Evolutionary conservation across 2,329 filamentous ascomycete species (phyloP).

Genomic region (Penicillium sp.): DNA sequence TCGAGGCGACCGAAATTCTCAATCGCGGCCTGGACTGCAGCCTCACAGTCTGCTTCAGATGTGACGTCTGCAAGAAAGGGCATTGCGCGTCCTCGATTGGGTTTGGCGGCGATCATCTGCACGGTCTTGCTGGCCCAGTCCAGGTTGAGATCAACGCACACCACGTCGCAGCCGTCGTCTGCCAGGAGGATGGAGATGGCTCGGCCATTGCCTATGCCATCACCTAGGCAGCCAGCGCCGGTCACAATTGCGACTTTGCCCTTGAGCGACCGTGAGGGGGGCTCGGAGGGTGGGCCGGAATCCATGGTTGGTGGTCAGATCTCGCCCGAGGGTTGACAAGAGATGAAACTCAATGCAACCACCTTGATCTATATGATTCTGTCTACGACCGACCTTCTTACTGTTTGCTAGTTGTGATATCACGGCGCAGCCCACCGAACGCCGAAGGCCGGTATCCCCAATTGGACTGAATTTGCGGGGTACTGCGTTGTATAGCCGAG

Average conservation of each 20-base stretch:
- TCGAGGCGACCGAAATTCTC: conserved; percentile 58
- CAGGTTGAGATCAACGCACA: conserved; percentile 60
- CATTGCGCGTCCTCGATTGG: conserved; percentile 38
- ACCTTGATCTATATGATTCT: background rate
- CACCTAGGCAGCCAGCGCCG: conserved; percentile 58
- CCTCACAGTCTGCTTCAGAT: conserved; percentile 53
- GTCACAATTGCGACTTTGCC: conserved; percentile 54
- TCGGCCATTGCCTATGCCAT: conserved; percentile 65
- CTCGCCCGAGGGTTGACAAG: background rate
- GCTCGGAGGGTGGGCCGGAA: conserved; percentile 18
- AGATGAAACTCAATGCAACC: background rate
- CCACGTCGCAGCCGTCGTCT: conserved; percentile 58
- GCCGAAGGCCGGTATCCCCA: background rate
- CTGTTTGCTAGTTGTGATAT: background rate
- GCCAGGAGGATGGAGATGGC: conserved; percentile 60
- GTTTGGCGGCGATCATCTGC: conserved; percentile 51
- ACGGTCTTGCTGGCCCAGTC: conserved; percentile 57
- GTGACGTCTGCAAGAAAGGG: conserved; percentile 56
- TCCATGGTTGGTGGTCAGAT: conserved; percentile 17
- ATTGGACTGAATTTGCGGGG: background rate
- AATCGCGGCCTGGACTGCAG: conserved; percentile 41
- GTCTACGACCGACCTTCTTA: background rate
- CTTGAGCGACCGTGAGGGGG: conserved; percentile 25
- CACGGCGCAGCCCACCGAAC: background rate
- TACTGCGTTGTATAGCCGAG: conserved; percentile 17